Evolutionary conservation across 1,139 yeast genomes (phyloP).

Genomic region (Zygosaccharomyces sapae): DNA sequence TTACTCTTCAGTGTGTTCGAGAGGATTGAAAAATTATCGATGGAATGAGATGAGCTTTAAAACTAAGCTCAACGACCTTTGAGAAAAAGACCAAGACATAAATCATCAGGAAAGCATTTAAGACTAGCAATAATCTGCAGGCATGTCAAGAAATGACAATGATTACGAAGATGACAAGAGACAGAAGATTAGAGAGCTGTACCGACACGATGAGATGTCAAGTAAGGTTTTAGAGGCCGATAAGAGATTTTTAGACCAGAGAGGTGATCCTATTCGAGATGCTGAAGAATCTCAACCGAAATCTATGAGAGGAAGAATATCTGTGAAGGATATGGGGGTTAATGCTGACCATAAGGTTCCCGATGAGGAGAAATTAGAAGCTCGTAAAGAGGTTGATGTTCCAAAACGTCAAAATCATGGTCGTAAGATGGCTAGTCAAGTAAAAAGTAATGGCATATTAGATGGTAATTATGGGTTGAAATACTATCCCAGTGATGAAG

Average conservation of each 20-base stretch:
- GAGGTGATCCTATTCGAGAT: conserved; percentile 41
- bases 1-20: neutral
- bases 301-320: conserved; percentile 63
- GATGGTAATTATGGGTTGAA: conserved; percentile 37
- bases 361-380: conserved; percentile 22
- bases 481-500: conserved; percentile 51
- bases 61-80: neutral
- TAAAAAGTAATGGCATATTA: conserved; percentile 23
- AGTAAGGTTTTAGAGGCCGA: conserved; percentile 67
- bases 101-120: neutral
- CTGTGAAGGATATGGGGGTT: conserved; percentile 67
- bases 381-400: conserved; percentile 25
- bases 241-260: conserved; percentile 42
- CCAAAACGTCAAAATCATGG: conserved; percentile 16
- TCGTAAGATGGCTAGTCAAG: conserved; percentile 10
- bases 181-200: conserved; percentile 36
- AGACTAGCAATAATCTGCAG: neutral
- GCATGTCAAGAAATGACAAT: conserved; percentile 13
- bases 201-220: conserved; percentile 66
- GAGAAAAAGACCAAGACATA: neutral
- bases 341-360: conserved; percentile 34
- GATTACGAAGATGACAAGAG: conserved; percentile 14
- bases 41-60: conserved; percentile 4
- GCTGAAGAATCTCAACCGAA: conserved; percentile 59
- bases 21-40: neutral